Conservation (phyloP, 192 early-diverging fungal genomes). For the Chytriomyces sp. region DNA sequence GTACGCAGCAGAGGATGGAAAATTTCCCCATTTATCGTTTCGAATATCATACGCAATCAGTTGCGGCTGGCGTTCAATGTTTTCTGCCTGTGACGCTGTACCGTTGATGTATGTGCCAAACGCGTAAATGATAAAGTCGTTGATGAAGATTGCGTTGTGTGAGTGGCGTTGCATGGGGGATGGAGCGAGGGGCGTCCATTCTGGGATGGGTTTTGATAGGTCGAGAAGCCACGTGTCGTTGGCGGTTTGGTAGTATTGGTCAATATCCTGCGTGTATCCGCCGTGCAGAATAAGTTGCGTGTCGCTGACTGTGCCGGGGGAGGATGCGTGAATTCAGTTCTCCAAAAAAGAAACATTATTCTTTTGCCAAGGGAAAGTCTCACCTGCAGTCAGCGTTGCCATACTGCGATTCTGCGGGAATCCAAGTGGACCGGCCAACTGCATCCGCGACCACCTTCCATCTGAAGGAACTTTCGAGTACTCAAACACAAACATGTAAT, state of each 20-base stretch:
- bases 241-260: background rate
- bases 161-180: slow-evolving; percentile 15
- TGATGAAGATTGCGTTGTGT: slow-evolving; percentile 17
- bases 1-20: background rate
- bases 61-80: background rate
- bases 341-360: background rate
- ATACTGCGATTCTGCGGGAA: background rate
- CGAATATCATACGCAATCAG: slow-evolving; percentile 12
- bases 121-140: slow-evolving; percentile 4
- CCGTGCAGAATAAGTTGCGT: slow-evolving; percentile 27
- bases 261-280: background rate
- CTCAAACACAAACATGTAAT: background rate
- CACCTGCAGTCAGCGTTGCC: slow-evolving; percentile 23
- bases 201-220: background rate
- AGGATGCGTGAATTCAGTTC: background rate
- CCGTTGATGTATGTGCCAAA: slow-evolving; percentile 14
- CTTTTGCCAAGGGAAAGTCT: background rate
- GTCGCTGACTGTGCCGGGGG: background rate
- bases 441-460: background rate
- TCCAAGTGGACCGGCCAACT: background rate
- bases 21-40: slow-evolving; percentile 7
- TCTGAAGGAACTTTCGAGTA: background rate
- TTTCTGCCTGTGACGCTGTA: background rate
- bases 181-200: slow-evolving; percentile 12
- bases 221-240: slow-evolving; percentile 27